Percentiles rank a stretch among this genome's conserved stretches.
phyloP scores from a whole-genome alignment of 768 basidiomycete species.

The Phaeolepiota aurea region DNA sequence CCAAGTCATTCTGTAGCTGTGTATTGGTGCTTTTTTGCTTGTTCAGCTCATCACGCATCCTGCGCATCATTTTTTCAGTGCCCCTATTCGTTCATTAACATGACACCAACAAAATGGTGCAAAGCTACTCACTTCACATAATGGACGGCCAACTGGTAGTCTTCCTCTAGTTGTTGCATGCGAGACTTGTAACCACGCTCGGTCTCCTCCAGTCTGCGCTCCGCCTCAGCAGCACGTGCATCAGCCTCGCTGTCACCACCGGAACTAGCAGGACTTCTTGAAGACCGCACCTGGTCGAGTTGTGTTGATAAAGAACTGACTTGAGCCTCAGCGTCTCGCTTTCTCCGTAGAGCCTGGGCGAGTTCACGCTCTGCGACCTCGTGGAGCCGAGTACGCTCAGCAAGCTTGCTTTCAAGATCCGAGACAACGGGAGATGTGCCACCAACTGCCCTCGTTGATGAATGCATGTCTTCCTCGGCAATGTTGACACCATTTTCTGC shows the following conservation, averaged over 20 bases:
- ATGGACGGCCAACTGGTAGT: slow-evolving; percentile 94
- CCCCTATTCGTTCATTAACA: slow-evolving; percentile 43
- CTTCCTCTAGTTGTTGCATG: slow-evolving; percentile 86
- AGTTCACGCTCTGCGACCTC: slow-evolving; percentile 76
- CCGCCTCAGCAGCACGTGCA: slow-evolving; percentile 50
- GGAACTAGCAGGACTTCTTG: slow-evolving; percentile 39
- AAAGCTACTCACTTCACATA: slow-evolving; percentile 82
- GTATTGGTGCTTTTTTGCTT: slow-evolving; percentile 83
- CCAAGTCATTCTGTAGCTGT: slow-evolving; percentile 78
- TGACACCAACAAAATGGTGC: slow-evolving; percentile 7
- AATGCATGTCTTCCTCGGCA: slow-evolving; percentile 58
- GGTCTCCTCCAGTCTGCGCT: slow-evolving; percentile 71
- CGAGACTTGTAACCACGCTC: slow-evolving; percentile 73
- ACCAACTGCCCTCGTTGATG: slow-evolving; percentile 31
- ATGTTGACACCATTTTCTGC: slow-evolving; percentile 80
- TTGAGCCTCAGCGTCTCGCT: slow-evolving; percentile 70
- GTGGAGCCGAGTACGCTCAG: slow-evolving; percentile 62
- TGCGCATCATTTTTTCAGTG: slow-evolving; percentile 95
- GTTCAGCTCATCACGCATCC: slow-evolving; percentile 90
- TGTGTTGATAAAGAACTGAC: slow-evolving; percentile 55
- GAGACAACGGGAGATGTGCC: slow-evolving; percentile 37
- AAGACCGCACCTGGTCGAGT: slow-evolving; percentile 56
- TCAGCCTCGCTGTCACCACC: slow-evolving; percentile 21
- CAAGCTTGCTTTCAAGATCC: slow-evolving; percentile 74
- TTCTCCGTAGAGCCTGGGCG: slow-evolving; percentile 52